A percentile compares a stretch with the other conserved stretches of the same genome.
Evolutionary conservation across 495 filamentous ascomycete species (phyloP).

Genomic region (Penicillium paradoxum): DNA sequence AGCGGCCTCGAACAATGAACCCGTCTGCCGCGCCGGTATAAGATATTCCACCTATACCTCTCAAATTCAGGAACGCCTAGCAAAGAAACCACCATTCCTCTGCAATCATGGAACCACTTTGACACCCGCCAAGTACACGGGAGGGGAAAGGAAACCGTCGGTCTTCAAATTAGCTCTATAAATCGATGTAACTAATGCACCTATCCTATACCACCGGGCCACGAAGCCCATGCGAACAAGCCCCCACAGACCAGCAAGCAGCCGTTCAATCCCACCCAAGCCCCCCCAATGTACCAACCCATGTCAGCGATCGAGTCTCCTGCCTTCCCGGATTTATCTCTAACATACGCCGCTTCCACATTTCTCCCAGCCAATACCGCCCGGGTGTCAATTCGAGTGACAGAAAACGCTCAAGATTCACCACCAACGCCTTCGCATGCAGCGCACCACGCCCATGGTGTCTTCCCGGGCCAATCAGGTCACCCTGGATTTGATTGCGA

Average conservation of each 20-base stretch:
- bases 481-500: background rate
- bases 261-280: background rate
- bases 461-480: background rate
- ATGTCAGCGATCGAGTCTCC: background rate
- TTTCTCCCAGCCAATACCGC: background rate
- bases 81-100: background rate
- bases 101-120: no score
- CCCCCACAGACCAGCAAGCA: background rate
- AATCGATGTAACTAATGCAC: background rate
- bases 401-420: background rate
- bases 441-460: background rate
- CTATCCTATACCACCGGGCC: background rate
- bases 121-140: background rate
- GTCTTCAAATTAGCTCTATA: background rate
- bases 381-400: background rate
- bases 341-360: background rate
- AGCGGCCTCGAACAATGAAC: slow-evolving; percentile 5
- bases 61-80: background rate
- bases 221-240: background rate
- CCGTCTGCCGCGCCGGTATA: slow-evolving; percentile 13
- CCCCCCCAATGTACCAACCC: background rate
- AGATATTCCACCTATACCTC: background rate
- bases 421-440: slow-evolving; percentile 1
- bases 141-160: background rate
- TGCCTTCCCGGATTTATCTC: background rate